These are phyloP conservation scores for Allium fistulosum DNA, from an alignment of 106 monocot genomes.

Conservation along the genomic window DNA sequence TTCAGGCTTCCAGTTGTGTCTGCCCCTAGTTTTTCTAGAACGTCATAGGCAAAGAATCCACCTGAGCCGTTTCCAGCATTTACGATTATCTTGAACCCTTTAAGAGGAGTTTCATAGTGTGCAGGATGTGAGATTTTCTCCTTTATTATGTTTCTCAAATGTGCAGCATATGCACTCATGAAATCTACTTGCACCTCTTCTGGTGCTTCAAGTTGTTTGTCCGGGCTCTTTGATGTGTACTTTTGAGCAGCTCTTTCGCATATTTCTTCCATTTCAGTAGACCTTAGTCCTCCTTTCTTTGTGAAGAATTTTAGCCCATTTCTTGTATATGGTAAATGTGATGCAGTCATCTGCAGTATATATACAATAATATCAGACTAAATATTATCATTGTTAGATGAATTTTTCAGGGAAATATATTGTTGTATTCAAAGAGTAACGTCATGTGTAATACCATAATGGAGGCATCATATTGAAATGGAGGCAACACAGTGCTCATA, in stretches of 20 bases:
- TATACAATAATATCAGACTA: too few species aligned
- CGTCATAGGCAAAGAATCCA: constrained; percentile 51
- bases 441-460: constrained; percentile 29
- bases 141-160: constrained; percentile 33
- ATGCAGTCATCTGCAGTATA: constrained; percentile 41
- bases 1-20: constrained; percentile 48
- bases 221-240: constrained; percentile 22
- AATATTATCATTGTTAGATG: too few species aligned
- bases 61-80: constrained; percentile 58
- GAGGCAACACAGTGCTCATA: constrained; percentile 40
- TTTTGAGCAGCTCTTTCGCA: constrained; percentile 38
- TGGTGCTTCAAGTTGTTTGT: constrained; percentile 1
- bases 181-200: constrained; percentile 20
- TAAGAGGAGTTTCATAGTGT: constrained; percentile 28
- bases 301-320: constrained; percentile 69
- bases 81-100: constrained; percentile 49
- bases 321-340: constrained; percentile 51
- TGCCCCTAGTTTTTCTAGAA: constrained; percentile 39
- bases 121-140: constrained; percentile 32
- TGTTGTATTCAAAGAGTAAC: too few species aligned
- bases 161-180: constrained; percentile 45
- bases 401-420: too few species aligned
- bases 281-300: constrained; percentile 27
- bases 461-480: constrained; percentile 40
- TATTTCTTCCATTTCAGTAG: constrained; percentile 33